phyloP scores from a whole-genome alignment of 2,329 filamentous ascomycete genomes.

The Aquanectria penicillioides region DNA sequence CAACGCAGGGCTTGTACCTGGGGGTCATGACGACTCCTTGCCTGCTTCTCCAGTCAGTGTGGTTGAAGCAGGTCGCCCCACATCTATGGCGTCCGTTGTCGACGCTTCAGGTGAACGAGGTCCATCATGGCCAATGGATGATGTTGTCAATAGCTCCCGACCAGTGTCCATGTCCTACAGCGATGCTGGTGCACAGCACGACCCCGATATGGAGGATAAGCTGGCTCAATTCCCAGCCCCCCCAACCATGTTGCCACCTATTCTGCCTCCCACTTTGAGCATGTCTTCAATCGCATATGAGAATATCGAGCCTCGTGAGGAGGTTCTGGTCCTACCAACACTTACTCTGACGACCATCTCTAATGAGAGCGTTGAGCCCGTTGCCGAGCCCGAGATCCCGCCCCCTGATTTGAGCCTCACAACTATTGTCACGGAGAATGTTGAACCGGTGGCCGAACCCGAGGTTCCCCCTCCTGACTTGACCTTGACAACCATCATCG shows the following conservation, averaged over 20 bases:
- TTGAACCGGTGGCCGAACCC: slow-evolving; percentile 43
- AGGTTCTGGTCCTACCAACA: slow-evolving; percentile 44
- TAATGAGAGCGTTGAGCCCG: slow-evolving; percentile 53
- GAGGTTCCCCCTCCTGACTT: slow-evolving; percentile 39
- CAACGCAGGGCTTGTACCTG: slow-evolving; percentile 21
- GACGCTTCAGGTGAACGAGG: slow-evolving; percentile 40
- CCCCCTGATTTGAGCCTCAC: slow-evolving; percentile 51
- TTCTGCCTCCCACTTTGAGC: slow-evolving; percentile 50
- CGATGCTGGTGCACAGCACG: slow-evolving; percentile 63
- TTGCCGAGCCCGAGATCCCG: slow-evolving; percentile 48
- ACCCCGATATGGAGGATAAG: slow-evolving; percentile 60
- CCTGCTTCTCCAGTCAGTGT: slow-evolving; percentile 41
- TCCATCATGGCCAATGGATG: slow-evolving; percentile 39
- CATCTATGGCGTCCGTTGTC: slow-evolving; percentile 55
- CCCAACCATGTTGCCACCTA: slow-evolving; percentile 52
- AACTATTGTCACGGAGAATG: slow-evolving; percentile 48
- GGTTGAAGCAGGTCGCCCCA: slow-evolving; percentile 47
- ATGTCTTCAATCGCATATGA: slow-evolving; percentile 58
- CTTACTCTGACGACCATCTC: slow-evolving; percentile 48
- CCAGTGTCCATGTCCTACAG: slow-evolving; percentile 63
- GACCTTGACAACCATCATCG: slow-evolving; percentile 39
- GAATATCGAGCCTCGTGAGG: slow-evolving; percentile 54
- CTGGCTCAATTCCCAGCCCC: slow-evolving; percentile 65
- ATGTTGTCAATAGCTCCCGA: slow-evolving; percentile 46
- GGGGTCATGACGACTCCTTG: slow-evolving; percentile 27